Percentiles rank a stretch among this genome's conserved stretches.
These are phyloP conservation scores for Botrytis hyacinthi DNA, from an alignment of 2,329 filamentous ascomycete species.

Conservation along the genomic window DNA sequence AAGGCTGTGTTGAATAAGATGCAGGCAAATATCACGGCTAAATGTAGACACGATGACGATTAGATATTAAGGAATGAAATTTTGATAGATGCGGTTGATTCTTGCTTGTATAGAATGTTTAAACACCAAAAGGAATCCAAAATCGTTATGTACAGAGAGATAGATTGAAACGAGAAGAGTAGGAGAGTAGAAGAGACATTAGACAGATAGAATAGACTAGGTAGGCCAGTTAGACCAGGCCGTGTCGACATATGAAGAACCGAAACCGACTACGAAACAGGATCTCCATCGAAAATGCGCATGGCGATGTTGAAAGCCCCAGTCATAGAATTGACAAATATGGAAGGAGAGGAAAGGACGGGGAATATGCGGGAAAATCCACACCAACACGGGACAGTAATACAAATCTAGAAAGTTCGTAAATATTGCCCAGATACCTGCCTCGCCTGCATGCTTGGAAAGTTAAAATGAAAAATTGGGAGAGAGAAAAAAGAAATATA, in stretches of 20 bases:
- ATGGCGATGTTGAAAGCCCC: background rate
- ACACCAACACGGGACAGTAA: background rate
- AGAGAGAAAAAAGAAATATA: background rate
- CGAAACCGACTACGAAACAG: background rate
- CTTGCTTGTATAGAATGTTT: background rate
- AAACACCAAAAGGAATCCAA: background rate
- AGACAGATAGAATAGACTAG: background rate
- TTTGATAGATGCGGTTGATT: background rate
- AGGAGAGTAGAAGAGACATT: background rate
- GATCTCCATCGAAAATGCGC: background rate
- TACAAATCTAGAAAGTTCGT: background rate
- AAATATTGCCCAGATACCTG: background rate
- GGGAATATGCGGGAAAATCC: background rate
- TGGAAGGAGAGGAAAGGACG: background rate
- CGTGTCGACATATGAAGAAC: background rate
- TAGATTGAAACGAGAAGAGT: background rate
- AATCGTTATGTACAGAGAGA: background rate
- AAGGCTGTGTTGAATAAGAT: conserved; percentile 6
- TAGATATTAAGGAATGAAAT: background rate
- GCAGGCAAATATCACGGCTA: conserved; percentile 5
- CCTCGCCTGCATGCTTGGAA: too few relatives aligned
- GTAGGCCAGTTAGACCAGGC: background rate
- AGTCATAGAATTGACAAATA: background rate
- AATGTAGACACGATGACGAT: background rate
- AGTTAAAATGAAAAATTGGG: too few relatives aligned